phyloP scores from a whole-genome alignment of 2,329 filamentous ascomycete genomes.

The Neofusicoccum umdonicola region DNA sequence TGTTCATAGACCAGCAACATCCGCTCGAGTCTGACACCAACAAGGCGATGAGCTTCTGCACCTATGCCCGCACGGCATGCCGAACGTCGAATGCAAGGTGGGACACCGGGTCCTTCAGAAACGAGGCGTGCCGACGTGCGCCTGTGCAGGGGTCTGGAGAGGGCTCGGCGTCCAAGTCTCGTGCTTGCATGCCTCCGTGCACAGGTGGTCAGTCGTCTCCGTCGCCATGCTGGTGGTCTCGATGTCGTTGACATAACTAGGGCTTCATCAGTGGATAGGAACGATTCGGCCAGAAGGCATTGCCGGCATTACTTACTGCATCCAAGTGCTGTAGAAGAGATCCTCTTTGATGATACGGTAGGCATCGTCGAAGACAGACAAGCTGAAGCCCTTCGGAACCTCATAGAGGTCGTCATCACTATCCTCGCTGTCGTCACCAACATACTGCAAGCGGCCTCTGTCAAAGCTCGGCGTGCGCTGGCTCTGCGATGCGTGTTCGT shows the following conservation, averaged over 20 bases:
- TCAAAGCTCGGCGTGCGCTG: neutral
- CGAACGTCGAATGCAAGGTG: too few relatives aligned
- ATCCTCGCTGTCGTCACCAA: neutral
- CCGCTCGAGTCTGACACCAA: too few relatives aligned
- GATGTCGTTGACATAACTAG: neutral
- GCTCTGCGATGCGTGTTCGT: neutral
- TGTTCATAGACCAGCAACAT: too few relatives aligned
- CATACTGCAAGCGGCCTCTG: neutral
- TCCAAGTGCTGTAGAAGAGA: constrained; percentile 68
- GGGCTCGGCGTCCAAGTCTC: neutral
- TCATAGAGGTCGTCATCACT: neutral
- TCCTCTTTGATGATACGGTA: constrained; percentile 64
- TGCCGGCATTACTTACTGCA: constrained; percentile 40
- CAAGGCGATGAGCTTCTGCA: too few relatives aligned
- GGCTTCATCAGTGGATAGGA: neutral
- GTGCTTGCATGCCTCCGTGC: neutral
- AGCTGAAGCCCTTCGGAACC: constrained; percentile 50
- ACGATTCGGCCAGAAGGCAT: too few relatives aligned
- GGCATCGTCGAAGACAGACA: constrained; percentile 57
- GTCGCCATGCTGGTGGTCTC: neutral
- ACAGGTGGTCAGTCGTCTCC: neutral
- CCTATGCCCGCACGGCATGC: too few relatives aligned
- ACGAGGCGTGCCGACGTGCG: neutral
- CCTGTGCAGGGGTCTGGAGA: neutral
- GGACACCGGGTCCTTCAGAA: too few relatives aligned